phyloP scores from a whole-genome alignment of 106 monocot species.

The Phalaenopsis aphrodite region DNA sequence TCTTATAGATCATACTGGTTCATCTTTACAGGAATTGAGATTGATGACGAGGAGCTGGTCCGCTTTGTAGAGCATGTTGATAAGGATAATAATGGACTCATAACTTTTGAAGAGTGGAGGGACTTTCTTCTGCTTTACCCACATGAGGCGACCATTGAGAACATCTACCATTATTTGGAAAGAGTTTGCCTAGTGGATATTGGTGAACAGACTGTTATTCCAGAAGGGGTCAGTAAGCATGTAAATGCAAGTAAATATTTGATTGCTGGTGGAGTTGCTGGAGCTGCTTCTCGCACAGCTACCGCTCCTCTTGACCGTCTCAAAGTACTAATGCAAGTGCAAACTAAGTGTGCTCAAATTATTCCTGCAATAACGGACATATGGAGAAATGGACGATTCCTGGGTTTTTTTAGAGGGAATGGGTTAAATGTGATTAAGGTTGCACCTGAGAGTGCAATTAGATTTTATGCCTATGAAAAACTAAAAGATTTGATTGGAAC shows the following conservation, averaged over 20 bases:
- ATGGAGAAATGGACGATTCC: conserved; percentile 59
- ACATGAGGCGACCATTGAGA: conserved; percentile 88
- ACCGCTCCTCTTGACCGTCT: conserved; percentile 91
- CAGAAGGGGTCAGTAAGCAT: conserved; percentile 84
- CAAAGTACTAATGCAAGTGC: conserved; percentile 84
- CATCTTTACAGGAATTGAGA: conserved; percentile 73
- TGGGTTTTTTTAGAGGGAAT: conserved; percentile 83
- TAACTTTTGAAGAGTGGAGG: conserved; percentile 98
- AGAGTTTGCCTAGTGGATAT: conserved; percentile 89
- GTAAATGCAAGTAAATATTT: conserved; percentile 77
- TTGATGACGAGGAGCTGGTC: conserved; percentile 90
- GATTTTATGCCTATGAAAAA: conserved; percentile 84
- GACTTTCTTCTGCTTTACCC: conserved; percentile 92
- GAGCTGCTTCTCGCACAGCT: conserved; percentile 85
- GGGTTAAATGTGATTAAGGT: conserved; percentile 91
- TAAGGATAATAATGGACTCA: conserved; percentile 95
- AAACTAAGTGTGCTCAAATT: conserved; percentile 38
- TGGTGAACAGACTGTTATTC: conserved; percentile 86
- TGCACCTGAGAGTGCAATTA: conserved; percentile 92
- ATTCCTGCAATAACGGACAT: conserved; percentile 68
- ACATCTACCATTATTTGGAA: conserved; percentile 87
- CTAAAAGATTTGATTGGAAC: conserved; percentile 63
- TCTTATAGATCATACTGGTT: background rate
- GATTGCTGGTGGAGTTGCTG: conserved; percentile 90
- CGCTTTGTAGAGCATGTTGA: conserved; percentile 93